Percentiles rank a stretch among this genome's conserved stretches.
phyloP scores from a whole-genome alignment of 2,329 filamentous ascomycete genomes.

The Cercospora citrullina region DNA sequence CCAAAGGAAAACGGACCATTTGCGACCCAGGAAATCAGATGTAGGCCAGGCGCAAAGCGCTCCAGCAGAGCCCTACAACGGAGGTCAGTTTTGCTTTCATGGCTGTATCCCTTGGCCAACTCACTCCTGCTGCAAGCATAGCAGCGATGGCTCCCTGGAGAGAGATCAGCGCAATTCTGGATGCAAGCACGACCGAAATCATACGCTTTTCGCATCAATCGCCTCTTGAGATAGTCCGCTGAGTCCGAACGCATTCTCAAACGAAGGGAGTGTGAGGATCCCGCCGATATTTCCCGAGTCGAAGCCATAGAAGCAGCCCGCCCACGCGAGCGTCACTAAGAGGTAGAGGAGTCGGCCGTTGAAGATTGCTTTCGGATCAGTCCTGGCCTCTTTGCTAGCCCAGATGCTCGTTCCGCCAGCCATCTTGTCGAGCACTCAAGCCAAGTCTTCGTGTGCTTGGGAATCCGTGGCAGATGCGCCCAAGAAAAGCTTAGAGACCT shows the following conservation, averaged over 20 bases:
- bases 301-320: slow-evolving; percentile 27
- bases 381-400: slow-evolving; percentile 25
- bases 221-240: slow-evolving; percentile 16
- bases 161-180: neutral
- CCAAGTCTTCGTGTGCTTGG: slow-evolving; percentile 9
- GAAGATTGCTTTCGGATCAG: slow-evolving; percentile 24
- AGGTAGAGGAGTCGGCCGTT: slow-evolving; percentile 22
- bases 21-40: slow-evolving; percentile 22
- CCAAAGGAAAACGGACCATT: slow-evolving; percentile 27
- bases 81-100: neutral
- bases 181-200: neutral
- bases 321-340: slow-evolving; percentile 22
- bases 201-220: slow-evolving; percentile 9
- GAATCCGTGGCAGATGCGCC: slow-evolving; percentile 2
- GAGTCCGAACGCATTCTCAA: slow-evolving; percentile 25
- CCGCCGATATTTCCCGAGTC: slow-evolving; percentile 26
- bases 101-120: neutral
- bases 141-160: slow-evolving; percentile 22
- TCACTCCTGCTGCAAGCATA: slow-evolving; percentile 24
- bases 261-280: slow-evolving; percentile 24
- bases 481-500: neutral
- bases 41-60: slow-evolving; percentile 22
- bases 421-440: slow-evolving; percentile 6
- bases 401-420: slow-evolving; percentile 23
- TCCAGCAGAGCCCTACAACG: slow-evolving; percentile 20